These are phyloP conservation scores for Podospora sp. DNA, from an alignment of 495 filamentous ascomycete genomes.

Conservation along the genomic window DNA sequence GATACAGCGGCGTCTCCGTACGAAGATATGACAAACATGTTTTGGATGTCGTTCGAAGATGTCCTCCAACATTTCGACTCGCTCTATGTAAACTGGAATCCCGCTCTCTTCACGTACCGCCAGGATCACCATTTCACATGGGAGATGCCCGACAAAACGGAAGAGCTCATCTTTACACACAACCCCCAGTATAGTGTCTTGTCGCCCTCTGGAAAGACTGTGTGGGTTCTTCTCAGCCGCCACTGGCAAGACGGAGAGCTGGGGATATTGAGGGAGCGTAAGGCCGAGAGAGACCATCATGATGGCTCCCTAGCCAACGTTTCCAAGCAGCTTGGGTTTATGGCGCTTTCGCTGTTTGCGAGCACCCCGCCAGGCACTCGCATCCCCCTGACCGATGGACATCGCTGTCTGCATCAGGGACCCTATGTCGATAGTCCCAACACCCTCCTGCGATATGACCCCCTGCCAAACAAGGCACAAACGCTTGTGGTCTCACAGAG, in stretches of 20 bases:
- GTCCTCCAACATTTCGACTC: constrained; percentile 90
- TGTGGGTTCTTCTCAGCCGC: constrained; percentile 83
- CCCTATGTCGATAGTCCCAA: constrained; percentile 95
- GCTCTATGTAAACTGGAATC: constrained; percentile 97
- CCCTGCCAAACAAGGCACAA: constrained; percentile 60
- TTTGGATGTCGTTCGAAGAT: constrained; percentile 89
- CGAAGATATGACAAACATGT: constrained; percentile 62
- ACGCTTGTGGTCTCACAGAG: constrained; percentile 82
- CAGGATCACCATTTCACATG: constrained; percentile 91
- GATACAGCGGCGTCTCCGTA: constrained; percentile 26
- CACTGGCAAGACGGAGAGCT: constrained; percentile 68
- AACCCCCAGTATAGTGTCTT: constrained; percentile 83
- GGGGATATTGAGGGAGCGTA: constrained; percentile 39
- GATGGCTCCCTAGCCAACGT: constrained; percentile 38
- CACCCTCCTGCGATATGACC: constrained; percentile 76
- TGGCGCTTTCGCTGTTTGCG: constrained; percentile 80
- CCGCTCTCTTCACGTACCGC: constrained; percentile 73
- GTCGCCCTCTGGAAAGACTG: constrained; percentile 56
- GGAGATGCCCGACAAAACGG: constrained; percentile 65
- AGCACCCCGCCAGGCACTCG: constrained; percentile 62
- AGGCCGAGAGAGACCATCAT: constrained; percentile 28
- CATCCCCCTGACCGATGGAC: constrained; percentile 70
- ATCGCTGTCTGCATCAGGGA: constrained; percentile 59
- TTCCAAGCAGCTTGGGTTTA: constrained; percentile 68
- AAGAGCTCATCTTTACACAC: constrained; percentile 65